Percentiles rank a stretch among this genome's conserved stretches.
Conservation (phyloP, 805 yeast genomes). For the Metschnikowia cubensis region DNA sequence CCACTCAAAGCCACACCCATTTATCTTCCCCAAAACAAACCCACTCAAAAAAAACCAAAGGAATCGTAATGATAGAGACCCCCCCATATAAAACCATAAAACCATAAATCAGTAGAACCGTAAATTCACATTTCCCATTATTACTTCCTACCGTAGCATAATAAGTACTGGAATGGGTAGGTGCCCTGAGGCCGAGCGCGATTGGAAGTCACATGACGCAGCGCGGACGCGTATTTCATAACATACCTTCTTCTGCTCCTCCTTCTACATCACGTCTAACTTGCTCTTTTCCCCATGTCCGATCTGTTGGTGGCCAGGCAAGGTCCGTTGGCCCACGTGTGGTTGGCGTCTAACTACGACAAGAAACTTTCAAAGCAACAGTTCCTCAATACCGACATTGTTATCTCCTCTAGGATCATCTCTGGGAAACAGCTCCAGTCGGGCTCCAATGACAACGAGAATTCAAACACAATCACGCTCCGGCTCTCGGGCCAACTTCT, state of each 20-base stretch:
- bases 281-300: conserved; percentile 8
- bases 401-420: conserved; percentile 41
- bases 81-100: too few species aligned
- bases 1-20: background rate
- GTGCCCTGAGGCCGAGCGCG: background rate
- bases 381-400: conserved; percentile 65
- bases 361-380: conserved; percentile 70
- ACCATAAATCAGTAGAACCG: background rate
- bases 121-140: background rate
- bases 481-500: conserved; percentile 82
- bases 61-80: too few species aligned
- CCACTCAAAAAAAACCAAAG: too few species aligned
- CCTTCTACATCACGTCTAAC: background rate
- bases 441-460: conserved; percentile 9
- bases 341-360: conserved; percentile 91
- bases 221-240: conserved; percentile 7
- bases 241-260: background rate
- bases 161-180: too few species aligned
- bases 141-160: too few species aligned
- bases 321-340: conserved; percentile 85
- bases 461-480: conserved; percentile 57
- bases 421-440: conserved; percentile 59
- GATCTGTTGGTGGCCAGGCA: conserved; percentile 47
- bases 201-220: background rate
- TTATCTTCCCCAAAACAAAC: too few species aligned